These are phyloP conservation scores for Neobulgaria alba DNA, from an alignment of 2,329 filamentous ascomycete genomes.

Conservation along the genomic window DNA sequence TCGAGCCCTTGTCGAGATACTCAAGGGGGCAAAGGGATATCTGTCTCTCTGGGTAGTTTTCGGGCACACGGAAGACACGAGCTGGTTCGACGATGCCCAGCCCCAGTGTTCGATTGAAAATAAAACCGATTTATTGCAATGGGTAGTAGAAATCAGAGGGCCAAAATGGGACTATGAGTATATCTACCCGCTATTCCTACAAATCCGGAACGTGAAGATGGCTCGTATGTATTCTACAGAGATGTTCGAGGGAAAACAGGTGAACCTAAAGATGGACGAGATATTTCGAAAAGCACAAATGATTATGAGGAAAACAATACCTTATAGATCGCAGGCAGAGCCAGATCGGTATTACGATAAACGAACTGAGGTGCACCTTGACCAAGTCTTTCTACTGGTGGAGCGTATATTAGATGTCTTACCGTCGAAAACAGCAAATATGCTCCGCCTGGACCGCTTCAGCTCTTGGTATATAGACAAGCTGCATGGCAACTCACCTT, in stretches of 20 bases:
- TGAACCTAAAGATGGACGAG: slow-evolving; percentile 9
- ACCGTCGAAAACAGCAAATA: slow-evolving; percentile 14
- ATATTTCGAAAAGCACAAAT: slow-evolving; percentile 10
- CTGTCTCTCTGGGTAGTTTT: slow-evolving; percentile 11
- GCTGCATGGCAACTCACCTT: slow-evolving; percentile 16
- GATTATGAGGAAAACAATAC: slow-evolving; percentile 10
- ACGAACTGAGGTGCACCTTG: slow-evolving; percentile 9
- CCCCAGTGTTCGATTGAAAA: slow-evolving; percentile 9
- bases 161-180: slow-evolving; percentile 7
- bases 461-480: slow-evolving; percentile 17
- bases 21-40: slow-evolving; percentile 9
- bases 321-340: slow-evolving; percentile 10
- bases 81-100: slow-evolving; percentile 9
- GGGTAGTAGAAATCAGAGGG: slow-evolving; percentile 4
- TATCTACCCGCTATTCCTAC: slow-evolving; percentile 10
- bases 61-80: slow-evolving; percentile 8
- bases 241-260: slow-evolving; percentile 8
- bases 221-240: slow-evolving; percentile 13
- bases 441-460: slow-evolving; percentile 14
- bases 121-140: slow-evolving; percentile 4
- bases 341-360: slow-evolving; percentile 8
- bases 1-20: slow-evolving; percentile 9
- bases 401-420: slow-evolving; percentile 13
- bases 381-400: slow-evolving; percentile 10
- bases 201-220: slow-evolving; percentile 9